phyloP scores from a whole-genome alignment of 2,329 filamentous ascomycete species.

The Aspergillus sp. region DNA sequence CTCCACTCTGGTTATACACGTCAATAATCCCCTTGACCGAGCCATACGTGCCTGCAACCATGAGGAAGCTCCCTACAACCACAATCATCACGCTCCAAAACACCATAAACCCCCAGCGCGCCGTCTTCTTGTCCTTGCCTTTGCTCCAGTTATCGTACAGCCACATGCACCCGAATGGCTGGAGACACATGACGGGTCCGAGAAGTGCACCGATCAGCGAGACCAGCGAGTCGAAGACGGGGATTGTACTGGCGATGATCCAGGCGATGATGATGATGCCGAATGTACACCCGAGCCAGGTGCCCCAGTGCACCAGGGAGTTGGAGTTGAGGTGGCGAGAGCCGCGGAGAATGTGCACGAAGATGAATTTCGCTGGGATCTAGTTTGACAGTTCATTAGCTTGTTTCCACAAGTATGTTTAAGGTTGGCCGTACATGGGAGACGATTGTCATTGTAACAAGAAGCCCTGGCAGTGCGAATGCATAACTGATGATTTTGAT shows the following conservation, averaged over 20 bases:
- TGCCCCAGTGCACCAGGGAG: conserved; percentile 17
- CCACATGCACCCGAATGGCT: conserved; percentile 21
- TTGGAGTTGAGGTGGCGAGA: conserved; percentile 18
- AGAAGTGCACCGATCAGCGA: conserved; percentile 22
- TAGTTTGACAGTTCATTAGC: too few relatives aligned
- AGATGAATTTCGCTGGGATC: conserved; percentile 12
- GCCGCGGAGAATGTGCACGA: conserved; percentile 16
- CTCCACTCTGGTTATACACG: conserved; percentile 34
- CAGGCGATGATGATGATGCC: conserved; percentile 16
- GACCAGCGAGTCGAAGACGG: conserved; percentile 20
- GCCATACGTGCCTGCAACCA: conserved; percentile 48
- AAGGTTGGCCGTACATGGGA: conserved; percentile 8
- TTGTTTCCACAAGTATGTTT: too few relatives aligned
- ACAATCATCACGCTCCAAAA: conserved; percentile 36
- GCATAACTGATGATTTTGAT: conserved; percentile 48
- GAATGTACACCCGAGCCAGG: conserved; percentile 20
- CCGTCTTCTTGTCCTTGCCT: neutral
- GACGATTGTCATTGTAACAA: conserved; percentile 21
- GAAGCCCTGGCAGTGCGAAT: conserved; percentile 27
- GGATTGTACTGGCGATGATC: conserved; percentile 23
- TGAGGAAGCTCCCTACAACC: conserved; percentile 43
- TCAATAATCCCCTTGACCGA: conserved; percentile 43
- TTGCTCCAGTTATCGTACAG: conserved; percentile 36
- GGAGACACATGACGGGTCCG: conserved; percentile 19
- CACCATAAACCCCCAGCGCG: conserved; percentile 22